phyloP scores from a whole-genome alignment of 208 protist species.

The Endotrypanum monterogeii region DNA sequence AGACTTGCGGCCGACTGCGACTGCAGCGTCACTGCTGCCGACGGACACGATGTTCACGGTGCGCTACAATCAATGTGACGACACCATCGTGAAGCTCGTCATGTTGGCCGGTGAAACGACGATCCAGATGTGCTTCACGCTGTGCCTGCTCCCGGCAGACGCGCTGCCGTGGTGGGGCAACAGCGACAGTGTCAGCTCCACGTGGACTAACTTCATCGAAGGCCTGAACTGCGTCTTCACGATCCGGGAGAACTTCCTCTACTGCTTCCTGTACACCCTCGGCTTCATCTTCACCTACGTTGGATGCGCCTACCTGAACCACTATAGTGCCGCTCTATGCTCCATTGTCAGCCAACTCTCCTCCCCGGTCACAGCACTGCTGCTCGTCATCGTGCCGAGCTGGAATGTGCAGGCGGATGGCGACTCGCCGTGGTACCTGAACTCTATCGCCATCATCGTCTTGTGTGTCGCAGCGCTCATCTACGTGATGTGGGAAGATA shows the following conservation, averaged over 20 bases:
- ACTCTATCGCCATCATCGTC: slow-evolving; percentile 62
- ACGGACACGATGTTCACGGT: slow-evolving; percentile 32
- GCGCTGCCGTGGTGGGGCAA: slow-evolving; percentile 80
- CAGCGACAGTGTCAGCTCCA: slow-evolving; percentile 48
- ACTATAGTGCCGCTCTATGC: slow-evolving; percentile 82
- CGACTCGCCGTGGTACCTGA: slow-evolving; percentile 73
- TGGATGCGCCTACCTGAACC: slow-evolving; percentile 83
- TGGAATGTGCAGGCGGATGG: slow-evolving; percentile 66
- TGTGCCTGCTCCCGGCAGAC: slow-evolving; percentile 73
- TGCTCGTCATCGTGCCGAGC: slow-evolving; percentile 69
- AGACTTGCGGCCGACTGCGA: slow-evolving; percentile 1
- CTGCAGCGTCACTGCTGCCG: slow-evolving; percentile 17
- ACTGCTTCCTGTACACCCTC: slow-evolving; percentile 72
- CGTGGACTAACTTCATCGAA: slow-evolving; percentile 71
- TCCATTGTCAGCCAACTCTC: slow-evolving; percentile 83
- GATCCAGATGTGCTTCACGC: slow-evolving; percentile 62
- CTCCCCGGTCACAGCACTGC: slow-evolving; percentile 70
- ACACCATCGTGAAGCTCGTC: slow-evolving; percentile 82
- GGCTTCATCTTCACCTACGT: slow-evolving; percentile 83
- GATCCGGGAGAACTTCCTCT: slow-evolving; percentile 62
- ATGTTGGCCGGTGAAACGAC: slow-evolving; percentile 73
- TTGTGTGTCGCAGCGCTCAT: slow-evolving; percentile 57
- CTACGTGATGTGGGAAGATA: slow-evolving; percentile 81
- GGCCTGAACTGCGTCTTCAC: slow-evolving; percentile 68
- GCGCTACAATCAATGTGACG: slow-evolving; percentile 65